Evolutionary conservation across 495 filamentous ascomycete species (phyloP).

Genomic region (Achaetomiella virescens): DNA sequence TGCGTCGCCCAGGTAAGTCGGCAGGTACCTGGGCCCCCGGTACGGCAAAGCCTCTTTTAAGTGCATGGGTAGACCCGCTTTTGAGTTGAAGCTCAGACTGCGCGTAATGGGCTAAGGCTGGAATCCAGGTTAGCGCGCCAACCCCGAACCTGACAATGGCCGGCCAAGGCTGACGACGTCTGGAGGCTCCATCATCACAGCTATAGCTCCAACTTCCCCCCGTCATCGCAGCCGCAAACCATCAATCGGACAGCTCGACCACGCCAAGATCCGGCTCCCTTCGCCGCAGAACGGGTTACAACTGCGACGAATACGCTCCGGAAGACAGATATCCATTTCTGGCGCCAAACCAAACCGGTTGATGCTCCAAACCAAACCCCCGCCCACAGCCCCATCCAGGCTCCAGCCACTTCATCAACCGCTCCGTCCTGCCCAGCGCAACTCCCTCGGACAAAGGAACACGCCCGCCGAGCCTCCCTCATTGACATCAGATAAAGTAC

Average conservation of each 20-base stretch:
- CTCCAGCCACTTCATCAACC: not conserved
- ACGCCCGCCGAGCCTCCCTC: not conserved
- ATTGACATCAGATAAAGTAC: not conserved
- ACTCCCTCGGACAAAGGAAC: not conserved
- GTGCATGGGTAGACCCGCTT: constrained; percentile 8
- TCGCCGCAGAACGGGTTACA: not conserved
- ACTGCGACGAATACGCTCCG: not conserved
- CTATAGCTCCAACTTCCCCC: constrained; percentile 12
- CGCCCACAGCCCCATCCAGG: not conserved
- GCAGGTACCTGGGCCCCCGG: constrained; percentile 19
- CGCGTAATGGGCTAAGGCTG: no score
- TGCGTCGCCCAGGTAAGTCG: constrained; percentile 25
- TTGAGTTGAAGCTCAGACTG: no score
- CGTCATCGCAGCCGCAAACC: constrained; percentile 12
- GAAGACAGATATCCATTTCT: no score
- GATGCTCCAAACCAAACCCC: not conserved
- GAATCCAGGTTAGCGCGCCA: not conserved
- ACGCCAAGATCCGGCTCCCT: not conserved
- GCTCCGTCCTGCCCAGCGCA: not conserved
- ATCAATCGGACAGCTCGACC: not conserved
- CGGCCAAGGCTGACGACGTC: constrained; percentile 28
- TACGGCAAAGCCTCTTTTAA: constrained; percentile 5
- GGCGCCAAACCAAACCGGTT: not conserved
- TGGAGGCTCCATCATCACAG: constrained; percentile 13
- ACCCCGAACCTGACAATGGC: not conserved